phyloP scores from a whole-genome alignment of 2,329 filamentous ascomycete species.

The Colletotrichum sojae region DNA sequence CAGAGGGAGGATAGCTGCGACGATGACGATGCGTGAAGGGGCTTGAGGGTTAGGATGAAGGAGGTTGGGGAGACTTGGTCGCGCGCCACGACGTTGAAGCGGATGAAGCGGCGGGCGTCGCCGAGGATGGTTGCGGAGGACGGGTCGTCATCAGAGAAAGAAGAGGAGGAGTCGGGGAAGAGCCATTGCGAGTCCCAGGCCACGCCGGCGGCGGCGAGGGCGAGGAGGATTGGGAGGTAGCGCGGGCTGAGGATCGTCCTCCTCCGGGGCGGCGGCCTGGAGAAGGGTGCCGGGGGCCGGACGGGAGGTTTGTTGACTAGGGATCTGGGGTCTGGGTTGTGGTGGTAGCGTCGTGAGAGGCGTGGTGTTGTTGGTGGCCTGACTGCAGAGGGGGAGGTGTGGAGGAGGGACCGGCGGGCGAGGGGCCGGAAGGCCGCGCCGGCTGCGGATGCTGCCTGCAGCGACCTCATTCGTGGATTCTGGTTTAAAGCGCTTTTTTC shows the following conservation, averaged over 20 bases:
- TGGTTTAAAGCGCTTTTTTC: background rate
- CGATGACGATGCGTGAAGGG: constrained; percentile 50
- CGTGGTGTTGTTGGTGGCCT: background rate
- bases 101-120: constrained; percentile 69
- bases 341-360: background rate
- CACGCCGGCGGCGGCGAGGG: constrained; percentile 25
- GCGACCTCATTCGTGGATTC: background rate
- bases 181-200: constrained; percentile 40
- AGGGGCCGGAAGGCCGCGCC: constrained; percentile 7
- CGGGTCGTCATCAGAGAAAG: constrained; percentile 24
- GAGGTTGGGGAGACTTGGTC: constrained; percentile 76
- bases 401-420: constrained; percentile 7
- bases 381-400: background rate
- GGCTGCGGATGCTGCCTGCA: background rate
- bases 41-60: constrained; percentile 76
- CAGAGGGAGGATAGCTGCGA: constrained; percentile 51
- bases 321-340: too few relatives aligned
- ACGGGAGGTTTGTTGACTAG: too few relatives aligned
- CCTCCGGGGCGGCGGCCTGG: background rate
- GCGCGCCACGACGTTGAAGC: constrained; percentile 74
- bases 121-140: constrained; percentile 60
- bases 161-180: constrained; percentile 32
- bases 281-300: background rate
- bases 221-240: constrained; percentile 27
- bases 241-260: constrained; percentile 28